Conservation (phyloP, 2,329 filamentous ascomycete species). For the Scedosporium apiospermum region DNA sequence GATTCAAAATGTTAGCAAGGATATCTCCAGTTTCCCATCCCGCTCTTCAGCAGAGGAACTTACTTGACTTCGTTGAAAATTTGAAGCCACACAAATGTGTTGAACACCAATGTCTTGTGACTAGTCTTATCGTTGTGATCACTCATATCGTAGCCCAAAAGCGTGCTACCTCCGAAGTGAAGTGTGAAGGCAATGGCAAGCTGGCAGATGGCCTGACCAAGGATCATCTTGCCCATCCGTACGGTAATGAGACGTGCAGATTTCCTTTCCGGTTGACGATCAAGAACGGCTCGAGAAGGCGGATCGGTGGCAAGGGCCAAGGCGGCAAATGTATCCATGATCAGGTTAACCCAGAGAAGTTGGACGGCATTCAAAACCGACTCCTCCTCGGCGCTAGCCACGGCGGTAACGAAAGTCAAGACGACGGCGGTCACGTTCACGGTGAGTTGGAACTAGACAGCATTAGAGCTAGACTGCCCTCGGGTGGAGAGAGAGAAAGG, state of each 20-base stretch:
- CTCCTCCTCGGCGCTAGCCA: slow-evolving; percentile 37
- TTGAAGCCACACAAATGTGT: slow-evolving; percentile 64
- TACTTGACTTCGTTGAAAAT: slow-evolving; percentile 70
- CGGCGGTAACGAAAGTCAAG: slow-evolving; percentile 49
- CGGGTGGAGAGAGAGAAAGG: background rate
- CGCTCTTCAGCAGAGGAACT: background rate
- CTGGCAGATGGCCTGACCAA: slow-evolving; percentile 52
- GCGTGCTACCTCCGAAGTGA: slow-evolving; percentile 49
- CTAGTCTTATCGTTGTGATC: slow-evolving; percentile 6
- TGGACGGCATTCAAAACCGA: slow-evolving; percentile 52
- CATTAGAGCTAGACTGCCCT: background rate
- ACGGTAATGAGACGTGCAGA: slow-evolving; percentile 63
- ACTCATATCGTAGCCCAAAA: slow-evolving; percentile 41
- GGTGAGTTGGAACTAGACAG: slow-evolving; percentile 44
- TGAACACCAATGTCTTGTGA: slow-evolving; percentile 55
- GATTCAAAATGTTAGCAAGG: slow-evolving; percentile 24
- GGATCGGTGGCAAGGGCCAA: slow-evolving; percentile 32
- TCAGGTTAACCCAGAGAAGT: slow-evolving; percentile 54
- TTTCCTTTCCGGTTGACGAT: slow-evolving; percentile 45
- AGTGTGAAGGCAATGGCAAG: slow-evolving; percentile 48
- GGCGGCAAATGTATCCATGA: slow-evolving; percentile 54
- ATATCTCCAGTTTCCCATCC: slow-evolving; percentile 14
- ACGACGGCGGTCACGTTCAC: slow-evolving; percentile 54
- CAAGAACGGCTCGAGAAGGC: slow-evolving; percentile 20
- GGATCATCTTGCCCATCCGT: slow-evolving; percentile 60